Evolutionary conservation across 2,329 filamentous ascomycete genomes (phyloP).

Genomic region (Paradendryphiella salina): DNA sequence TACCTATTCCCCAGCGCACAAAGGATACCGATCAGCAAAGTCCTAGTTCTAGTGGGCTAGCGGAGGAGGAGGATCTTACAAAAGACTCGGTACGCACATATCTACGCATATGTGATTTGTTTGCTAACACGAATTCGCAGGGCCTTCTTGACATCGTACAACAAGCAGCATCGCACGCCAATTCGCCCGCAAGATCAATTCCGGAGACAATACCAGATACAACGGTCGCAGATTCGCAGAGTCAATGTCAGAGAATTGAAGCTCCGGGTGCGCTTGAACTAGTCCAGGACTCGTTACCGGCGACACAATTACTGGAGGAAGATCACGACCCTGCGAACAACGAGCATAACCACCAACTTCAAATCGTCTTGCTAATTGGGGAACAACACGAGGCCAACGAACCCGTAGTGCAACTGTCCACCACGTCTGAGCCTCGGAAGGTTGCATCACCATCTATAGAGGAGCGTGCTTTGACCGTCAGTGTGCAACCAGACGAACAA

Average conservation of each 20-base stretch:
- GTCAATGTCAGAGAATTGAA: conserved; percentile 11
- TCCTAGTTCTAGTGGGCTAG: conserved; percentile 3
- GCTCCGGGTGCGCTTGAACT: conserved; percentile 11
- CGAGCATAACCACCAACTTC: background rate
- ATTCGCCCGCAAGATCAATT: conserved; percentile 30
- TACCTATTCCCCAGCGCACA: conserved; percentile 27
- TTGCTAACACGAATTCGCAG: conserved; percentile 17
- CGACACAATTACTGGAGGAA: background rate
- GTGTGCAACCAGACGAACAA: background rate
- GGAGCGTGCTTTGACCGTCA: background rate
- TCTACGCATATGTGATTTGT: background rate
- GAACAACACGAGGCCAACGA: background rate
- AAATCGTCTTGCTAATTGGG: background rate
- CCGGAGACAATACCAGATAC: conserved; percentile 34
- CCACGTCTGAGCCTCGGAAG: background rate
- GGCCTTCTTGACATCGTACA: conserved; percentile 18
- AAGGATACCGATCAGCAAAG: conserved; percentile 14
- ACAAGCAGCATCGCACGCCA: conserved; percentile 14
- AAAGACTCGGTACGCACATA: conserved; percentile 17
- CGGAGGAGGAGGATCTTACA: conserved; percentile 8
- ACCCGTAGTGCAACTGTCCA: background rate
- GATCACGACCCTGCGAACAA: background rate
- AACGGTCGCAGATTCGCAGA: conserved; percentile 21
- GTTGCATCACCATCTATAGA: background rate
- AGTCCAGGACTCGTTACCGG: conserved; percentile 3